Conservation (phyloP, 2,329 filamentous ascomycete genomes). For the Immersiporthe knoxdaviesiana region DNA sequence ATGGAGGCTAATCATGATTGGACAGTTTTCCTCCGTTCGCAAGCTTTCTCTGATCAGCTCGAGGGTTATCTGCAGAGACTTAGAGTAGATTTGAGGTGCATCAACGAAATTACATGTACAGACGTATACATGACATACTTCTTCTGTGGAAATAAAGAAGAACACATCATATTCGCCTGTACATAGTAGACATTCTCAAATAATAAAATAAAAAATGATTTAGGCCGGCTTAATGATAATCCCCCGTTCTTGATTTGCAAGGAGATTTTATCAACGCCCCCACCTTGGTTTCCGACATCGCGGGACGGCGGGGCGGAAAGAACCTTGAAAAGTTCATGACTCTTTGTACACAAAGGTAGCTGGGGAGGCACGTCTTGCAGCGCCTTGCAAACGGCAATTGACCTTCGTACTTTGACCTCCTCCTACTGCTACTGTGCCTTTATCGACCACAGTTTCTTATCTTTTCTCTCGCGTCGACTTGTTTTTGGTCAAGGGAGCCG, state of each 20-base stretch:
- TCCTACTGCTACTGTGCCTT: background rate
- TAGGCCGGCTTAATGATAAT: conserved; percentile 13
- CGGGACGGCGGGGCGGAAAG: conserved; percentile 15
- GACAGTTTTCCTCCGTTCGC: background rate
- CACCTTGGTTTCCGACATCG: conserved; percentile 11
- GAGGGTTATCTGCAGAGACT: background rate
- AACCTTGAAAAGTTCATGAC: background rate
- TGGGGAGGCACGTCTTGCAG: background rate
- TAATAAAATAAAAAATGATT: background rate
- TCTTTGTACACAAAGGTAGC: background rate
- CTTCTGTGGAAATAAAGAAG: background rate
- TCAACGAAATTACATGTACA: too few species aligned
- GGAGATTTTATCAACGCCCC: conserved; percentile 1
- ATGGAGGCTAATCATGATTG: conserved; percentile 21
- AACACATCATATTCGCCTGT: background rate
- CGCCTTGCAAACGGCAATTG: background rate
- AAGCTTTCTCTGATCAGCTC: background rate
- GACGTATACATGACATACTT: background rate
- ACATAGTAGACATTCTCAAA: too few species aligned
- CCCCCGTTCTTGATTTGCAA: conserved; percentile 1
- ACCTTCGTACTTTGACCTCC: background rate
- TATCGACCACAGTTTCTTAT: background rate
- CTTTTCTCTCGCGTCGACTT: background rate
- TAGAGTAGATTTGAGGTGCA: too few species aligned
- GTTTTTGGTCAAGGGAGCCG: too few species aligned